Evolutionary conservation across 1,284 basidiomycete genomes (phyloP).

Genomic region (Cutaneotrichosporon daszewskae): DNA sequence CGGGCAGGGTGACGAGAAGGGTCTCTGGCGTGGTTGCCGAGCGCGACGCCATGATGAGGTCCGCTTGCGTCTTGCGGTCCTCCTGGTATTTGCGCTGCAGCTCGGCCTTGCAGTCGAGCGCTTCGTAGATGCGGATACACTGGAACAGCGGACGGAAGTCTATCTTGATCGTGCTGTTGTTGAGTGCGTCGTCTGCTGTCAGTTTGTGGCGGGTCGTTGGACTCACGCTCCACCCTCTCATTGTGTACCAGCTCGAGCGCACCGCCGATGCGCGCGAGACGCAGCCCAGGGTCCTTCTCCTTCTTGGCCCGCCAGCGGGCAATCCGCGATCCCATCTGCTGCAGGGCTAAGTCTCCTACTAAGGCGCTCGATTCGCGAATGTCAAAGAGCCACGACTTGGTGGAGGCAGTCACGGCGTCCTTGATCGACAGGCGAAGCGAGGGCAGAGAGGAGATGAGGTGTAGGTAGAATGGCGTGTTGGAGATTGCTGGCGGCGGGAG

Average conservation of each 20-base stretch:
- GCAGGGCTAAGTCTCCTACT: conserved; percentile 82
- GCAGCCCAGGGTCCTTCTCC: conserved; percentile 56
- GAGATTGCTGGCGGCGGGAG: conserved; percentile 85
- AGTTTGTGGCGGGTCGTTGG: not conserved
- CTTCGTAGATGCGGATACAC: conserved; percentile 94
- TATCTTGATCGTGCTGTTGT: conserved; percentile 80
- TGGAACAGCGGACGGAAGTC: conserved; percentile 95
- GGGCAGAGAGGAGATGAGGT: conserved; percentile 85
- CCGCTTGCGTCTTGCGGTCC: conserved; percentile 96
- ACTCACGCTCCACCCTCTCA: conserved; percentile 88
- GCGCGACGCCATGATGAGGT: conserved; percentile 74
- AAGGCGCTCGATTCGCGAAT: conserved; percentile 82
- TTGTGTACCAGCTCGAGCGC: conserved; percentile 90
- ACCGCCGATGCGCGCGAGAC: conserved; percentile 80
- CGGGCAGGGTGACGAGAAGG: conserved; percentile 51
- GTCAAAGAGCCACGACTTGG: conserved; percentile 96
- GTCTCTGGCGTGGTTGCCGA: conserved; percentile 46
- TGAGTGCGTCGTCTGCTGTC: conserved; percentile 72
- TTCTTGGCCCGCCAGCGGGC: conserved; percentile 76
- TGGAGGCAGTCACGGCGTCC: conserved; percentile 85
- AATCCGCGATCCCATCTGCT: conserved; percentile 79
- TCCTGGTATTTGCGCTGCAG: conserved; percentile 89
- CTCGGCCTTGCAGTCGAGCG: conserved; percentile 81
- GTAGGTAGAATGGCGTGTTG: conserved; percentile 87
- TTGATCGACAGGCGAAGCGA: conserved; percentile 84